A percentile compares a stretch with the other conserved stretches of the same genome.
Conservation (phyloP, 2,329 filamentous ascomycete species). For the Diaporthe ilicicola region DNA sequence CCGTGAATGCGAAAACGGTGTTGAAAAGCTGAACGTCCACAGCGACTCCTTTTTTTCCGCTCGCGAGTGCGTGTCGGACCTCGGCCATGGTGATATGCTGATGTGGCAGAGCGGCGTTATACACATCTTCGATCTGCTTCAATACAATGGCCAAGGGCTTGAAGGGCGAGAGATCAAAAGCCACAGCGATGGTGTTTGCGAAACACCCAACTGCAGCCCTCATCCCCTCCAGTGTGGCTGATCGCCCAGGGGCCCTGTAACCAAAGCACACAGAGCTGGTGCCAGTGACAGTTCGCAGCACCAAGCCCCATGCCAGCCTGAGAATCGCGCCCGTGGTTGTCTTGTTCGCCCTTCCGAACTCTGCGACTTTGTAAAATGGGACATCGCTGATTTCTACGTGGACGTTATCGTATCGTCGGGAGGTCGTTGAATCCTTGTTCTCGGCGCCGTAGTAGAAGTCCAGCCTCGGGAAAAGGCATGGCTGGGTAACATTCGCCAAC, state of each 20-base stretch:
- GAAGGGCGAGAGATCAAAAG: constrained; percentile 43
- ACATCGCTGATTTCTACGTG: constrained; percentile 51
- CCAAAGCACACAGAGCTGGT: constrained; percentile 64
- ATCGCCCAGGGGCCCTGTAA: constrained; percentile 55
- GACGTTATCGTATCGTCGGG: constrained; percentile 44
- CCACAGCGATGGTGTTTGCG: constrained; percentile 49
- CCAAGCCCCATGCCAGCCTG: constrained; percentile 67
- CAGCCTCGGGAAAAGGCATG: constrained; percentile 57
- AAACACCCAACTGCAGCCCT: constrained; percentile 56
- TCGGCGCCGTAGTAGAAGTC: constrained; percentile 37
- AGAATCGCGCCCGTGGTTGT: constrained; percentile 60
- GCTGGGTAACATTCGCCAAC: constrained; percentile 45
- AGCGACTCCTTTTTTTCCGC: constrained; percentile 47
- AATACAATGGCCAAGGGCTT: constrained; percentile 46
- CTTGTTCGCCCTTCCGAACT: constrained; percentile 51
- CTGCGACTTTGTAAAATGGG: constrained; percentile 49
- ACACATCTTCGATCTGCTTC: constrained; percentile 43
- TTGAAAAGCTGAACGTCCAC: constrained; percentile 53
- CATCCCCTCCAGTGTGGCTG: constrained; percentile 52
- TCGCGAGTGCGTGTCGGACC: constrained; percentile 54
- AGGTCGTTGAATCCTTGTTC: constrained; percentile 24
- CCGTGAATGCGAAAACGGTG: constrained; percentile 58
- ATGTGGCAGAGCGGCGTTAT: constrained; percentile 45
- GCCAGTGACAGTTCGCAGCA: constrained; percentile 63
- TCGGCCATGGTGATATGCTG: constrained; percentile 56